Conservation (phyloP, 108 stramenopile species). For the Cyclotella sp. region DNA sequence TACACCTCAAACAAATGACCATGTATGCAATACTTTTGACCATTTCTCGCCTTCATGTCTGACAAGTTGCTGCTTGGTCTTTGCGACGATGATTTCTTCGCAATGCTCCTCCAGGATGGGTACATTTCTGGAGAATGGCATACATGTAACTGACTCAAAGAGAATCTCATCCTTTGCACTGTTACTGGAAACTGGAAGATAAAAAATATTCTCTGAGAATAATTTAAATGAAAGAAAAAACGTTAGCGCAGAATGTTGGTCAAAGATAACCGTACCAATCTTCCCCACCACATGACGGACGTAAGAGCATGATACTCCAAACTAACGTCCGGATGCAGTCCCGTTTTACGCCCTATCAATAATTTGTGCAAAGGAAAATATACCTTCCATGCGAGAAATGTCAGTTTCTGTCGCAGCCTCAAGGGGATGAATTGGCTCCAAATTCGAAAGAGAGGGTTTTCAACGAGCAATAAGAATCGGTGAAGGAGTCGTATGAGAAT, state of each 20-base stretch:
- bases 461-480: constrained; percentile 50
- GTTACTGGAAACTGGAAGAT: constrained; percentile 58
- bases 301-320: constrained; percentile 82
- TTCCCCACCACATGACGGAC: constrained; percentile 70
- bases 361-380: constrained; percentile 70
- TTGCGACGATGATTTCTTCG: constrained; percentile 16
- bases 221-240: not conserved
- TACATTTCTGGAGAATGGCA: constrained; percentile 47
- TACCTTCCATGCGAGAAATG: constrained; percentile 62
- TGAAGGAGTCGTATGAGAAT: constrained; percentile 31
- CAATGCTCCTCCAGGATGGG: constrained; percentile 41
- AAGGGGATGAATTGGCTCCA: constrained; percentile 62
- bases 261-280: constrained; percentile 44
- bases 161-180: constrained; percentile 69
- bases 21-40: constrained; percentile 33
- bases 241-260: not conserved
- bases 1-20: constrained; percentile 50
- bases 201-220: not conserved
- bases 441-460: constrained; percentile 52
- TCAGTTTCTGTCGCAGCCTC: constrained; percentile 49
- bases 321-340: constrained; percentile 61
- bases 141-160: constrained; percentile 70
- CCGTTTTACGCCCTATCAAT: constrained; percentile 60
- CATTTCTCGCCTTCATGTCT: constrained; percentile 39
- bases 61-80: not conserved